These are phyloP conservation scores for Elongisporangium prolatum DNA, from an alignment of 352 stramenopile genomes.

Conservation along the genomic window DNA sequence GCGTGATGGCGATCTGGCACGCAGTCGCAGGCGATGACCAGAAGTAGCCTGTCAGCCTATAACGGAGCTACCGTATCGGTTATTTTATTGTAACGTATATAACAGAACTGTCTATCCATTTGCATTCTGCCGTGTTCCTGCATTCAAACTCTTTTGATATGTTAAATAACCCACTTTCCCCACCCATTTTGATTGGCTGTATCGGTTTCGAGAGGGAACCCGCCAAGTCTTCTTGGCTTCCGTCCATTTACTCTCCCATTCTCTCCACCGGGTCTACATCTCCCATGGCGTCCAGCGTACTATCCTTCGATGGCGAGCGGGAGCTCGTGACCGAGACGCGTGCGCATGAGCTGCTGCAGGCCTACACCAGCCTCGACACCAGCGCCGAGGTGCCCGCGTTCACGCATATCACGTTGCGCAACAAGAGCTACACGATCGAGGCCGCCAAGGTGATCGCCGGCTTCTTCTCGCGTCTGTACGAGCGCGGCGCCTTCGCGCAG, in stretches of 20 bases:
- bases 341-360: slow-evolving; percentile 57
- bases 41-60: not conserved
- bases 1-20: not conserved
- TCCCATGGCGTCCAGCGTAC: slow-evolving; percentile 8
- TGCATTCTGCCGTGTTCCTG: not conserved
- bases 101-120: not conserved
- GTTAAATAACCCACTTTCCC: not conserved
- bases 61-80: slow-evolving; percentile 12
- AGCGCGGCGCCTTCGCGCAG: slow-evolving; percentile 39
- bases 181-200: not conserved
- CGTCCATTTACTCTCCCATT: not conserved
- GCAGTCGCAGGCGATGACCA: not conserved
- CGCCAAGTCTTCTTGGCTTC: not conserved
- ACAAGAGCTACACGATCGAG: slow-evolving; percentile 86
- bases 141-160: not conserved
- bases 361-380: slow-evolving; percentile 31
- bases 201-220: not conserved
- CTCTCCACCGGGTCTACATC: not conserved
- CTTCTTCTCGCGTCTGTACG: slow-evolving; percentile 56
- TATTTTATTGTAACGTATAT: slow-evolving; percentile 1
- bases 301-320: slow-evolving; percentile 71
- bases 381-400: slow-evolving; percentile 30
- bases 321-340: slow-evolving; percentile 74
- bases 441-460: slow-evolving; percentile 66
- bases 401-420: slow-evolving; percentile 81